These are phyloP conservation scores for Eragrostis curvula DNA, from an alignment of 176 grass and related monocot genomes.

Conservation along the genomic window DNA sequence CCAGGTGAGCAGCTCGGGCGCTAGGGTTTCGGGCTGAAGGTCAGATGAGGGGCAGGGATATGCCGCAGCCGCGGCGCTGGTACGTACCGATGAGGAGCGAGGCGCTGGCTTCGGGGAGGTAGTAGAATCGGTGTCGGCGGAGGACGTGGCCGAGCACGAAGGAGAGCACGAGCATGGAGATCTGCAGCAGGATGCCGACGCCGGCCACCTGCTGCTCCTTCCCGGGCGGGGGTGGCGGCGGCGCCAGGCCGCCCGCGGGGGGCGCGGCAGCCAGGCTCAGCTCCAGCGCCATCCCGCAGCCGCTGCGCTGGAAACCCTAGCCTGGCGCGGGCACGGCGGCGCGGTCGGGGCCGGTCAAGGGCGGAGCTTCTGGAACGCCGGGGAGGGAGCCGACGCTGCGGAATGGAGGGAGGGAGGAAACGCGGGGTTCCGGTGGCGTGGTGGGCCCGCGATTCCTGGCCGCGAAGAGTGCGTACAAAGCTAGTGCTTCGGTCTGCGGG, in stretches of 20 bases:
- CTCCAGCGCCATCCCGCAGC: constrained; percentile 47
- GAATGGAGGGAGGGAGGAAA: neutral
- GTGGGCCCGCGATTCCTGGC: constrained; percentile 25
- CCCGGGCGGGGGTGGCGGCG: constrained; percentile 65
- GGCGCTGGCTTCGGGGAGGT: constrained; percentile 96
- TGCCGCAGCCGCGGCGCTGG: neutral
- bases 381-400: neutral
- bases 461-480: constrained; percentile 5
- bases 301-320: constrained; percentile 9
- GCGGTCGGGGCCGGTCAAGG: neutral
- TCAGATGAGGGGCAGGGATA: neutral
- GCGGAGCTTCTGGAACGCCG: constrained; percentile 26
- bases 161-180: constrained; percentile 95
- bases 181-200: constrained; percentile 94
- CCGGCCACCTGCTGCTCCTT: constrained; percentile 99
- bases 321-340: neutral
- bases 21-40: neutral
- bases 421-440: neutral
- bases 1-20: neutral
- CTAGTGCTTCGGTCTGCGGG: neutral
- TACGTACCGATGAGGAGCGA: constrained; percentile 92
- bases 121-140: constrained; percentile 93
- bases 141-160: constrained; percentile 98
- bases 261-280: constrained; percentile 51
- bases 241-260: constrained; percentile 32